phyloP scores from a whole-genome alignment of 2,329 filamentous ascomycete genomes.

The Venturia nashicola region DNA sequence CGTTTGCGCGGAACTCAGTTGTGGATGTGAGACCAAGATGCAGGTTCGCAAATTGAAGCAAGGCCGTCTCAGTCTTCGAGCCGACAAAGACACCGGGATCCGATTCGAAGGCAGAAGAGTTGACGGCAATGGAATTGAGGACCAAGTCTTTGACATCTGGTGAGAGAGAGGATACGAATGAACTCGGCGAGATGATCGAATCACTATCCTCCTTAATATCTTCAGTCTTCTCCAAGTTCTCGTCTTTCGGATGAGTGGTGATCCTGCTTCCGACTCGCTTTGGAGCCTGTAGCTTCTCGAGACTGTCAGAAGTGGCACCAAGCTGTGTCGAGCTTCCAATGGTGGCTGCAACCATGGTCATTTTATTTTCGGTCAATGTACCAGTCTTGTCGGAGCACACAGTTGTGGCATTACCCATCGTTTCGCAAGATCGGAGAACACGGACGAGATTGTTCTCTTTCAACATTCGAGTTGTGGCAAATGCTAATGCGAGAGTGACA shows the following conservation, averaged over 20 bases:
- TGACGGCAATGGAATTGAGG: constrained; percentile 39
- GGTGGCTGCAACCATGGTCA: constrained; percentile 64
- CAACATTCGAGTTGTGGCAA: constrained; percentile 54
- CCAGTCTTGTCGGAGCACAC: constrained; percentile 75
- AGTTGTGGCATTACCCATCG: constrained; percentile 60
- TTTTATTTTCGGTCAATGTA: constrained; percentile 62
- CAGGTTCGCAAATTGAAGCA: constrained; percentile 55
- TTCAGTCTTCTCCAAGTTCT: not conserved
- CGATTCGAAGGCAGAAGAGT: constrained; percentile 58
- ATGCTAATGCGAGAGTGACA: constrained; percentile 55
- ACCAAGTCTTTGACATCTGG: constrained; percentile 5
- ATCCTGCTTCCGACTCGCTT: not conserved
- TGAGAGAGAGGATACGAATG: not conserved
- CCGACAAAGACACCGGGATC: constrained; percentile 56
- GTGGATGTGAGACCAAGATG: constrained; percentile 52
- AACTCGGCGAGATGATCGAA: not conserved
- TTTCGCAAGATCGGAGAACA: constrained; percentile 54
- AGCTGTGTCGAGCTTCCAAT: constrained; percentile 22
- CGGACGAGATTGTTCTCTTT: constrained; percentile 60
- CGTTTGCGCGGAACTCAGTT: constrained; percentile 49
- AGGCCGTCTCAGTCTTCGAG: constrained; percentile 66
- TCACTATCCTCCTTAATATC: not conserved
- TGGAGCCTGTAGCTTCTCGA: not conserved
- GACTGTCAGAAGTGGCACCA: not conserved
- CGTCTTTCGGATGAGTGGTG: not conserved